Evolutionary conservation across 2,329 filamentous ascomycete species (phyloP), one percentile per base, ranked within the genome.

Genomic region (Teratosphaeria pseudoeucalypti): DNA sequence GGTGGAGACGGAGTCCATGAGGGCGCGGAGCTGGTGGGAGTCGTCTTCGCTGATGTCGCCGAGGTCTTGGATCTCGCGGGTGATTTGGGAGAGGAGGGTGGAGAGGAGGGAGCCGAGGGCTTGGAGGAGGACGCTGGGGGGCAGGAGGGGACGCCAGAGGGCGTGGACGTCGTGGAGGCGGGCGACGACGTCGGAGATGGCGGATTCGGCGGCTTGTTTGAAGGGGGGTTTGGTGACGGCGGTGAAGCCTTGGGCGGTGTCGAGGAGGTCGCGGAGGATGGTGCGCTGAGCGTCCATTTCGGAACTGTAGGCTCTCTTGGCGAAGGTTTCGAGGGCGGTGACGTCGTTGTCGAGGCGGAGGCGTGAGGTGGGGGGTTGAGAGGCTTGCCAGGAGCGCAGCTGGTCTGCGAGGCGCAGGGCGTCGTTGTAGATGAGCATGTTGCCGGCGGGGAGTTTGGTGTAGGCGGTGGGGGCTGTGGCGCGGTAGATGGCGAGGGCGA

Each of bases 401-500:
- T 78, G 77, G 61, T 82, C 79, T 3, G 81, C 79, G 3, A 87
- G 76, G 59, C 82, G 82, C 53, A 79, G 74, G 62, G 81, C 80
- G 70, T 87, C 84, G 66, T 87, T 87, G 73, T 86, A 87, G 54
- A 85, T 77, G 57, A 84, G 79, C 79, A 87, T 85, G 65, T 84
- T 81, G 6, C 82, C 82, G 2, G 79, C 77, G 19, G 74, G 74
- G 47, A 84, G 79, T 26, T 34, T 11, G 0, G 83, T 78, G 70
- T 94, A 94, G 67, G 88, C 89, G 60, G 87, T 82, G 0, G 87
- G 84, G 5, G 89, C 87, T 2, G 90, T 84, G 3, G 89, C 88
- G 56, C 89, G 81, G 72, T 91, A 94, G 74, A 92, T 83, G n/a
- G 88, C 88, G 52, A 94, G 76, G 1, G 86, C 80, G 19, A 90